Base-by-base conservation (phyloP, 768 basidiomycete species). In the Arthromyces matolae region DNA sequence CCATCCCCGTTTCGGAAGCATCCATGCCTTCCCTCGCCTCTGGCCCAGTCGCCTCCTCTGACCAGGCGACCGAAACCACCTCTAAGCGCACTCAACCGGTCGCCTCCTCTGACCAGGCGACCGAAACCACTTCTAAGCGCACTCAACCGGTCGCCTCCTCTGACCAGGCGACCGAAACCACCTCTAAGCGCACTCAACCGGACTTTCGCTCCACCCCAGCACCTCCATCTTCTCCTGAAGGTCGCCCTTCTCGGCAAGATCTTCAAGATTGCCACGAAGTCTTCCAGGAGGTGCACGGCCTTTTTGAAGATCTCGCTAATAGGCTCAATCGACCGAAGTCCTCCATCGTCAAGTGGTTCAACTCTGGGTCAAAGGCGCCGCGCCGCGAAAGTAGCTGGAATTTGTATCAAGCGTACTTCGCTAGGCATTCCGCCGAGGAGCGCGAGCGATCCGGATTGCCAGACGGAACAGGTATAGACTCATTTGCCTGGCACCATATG, bases 391-490 rank as follows among this genome's bases (percentile, higher is more conserved):
- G 33, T 12, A 2, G 9, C 4, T 45, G 43, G 43, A 45, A 45
- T 23, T 13, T 45, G 0, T 45, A 45, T 5, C 33, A 45, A 16
- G n/a, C 33, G 5, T 45, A 35, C 9, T 35, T 45, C 14, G 2
- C 16, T 3, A 13, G 12, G 22, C 43, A 45, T 19, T 3, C 5
- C 6, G 22, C 33, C 3, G 43, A 45, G 1, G 23, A 45, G 35
- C 12, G 33, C 0, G 6, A 35, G 3, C n/a, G 16, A 0, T 45
- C 32, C 27, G 33, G 33, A 1, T 25, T 45, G 8, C 9, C 16
- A 4, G 31, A 32, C 5, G 31, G 42, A 8, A 29, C 19, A 14
- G 20, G 42, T 23, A 43, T 6, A 22, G 53, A 34, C 64, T 60
- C 8, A n/a, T 9, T 16, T 25, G 4, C 9, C n/a, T 34, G 14